Conservation (phyloP, 352 stramenopile species). For the Phytophthora sojae region DNA sequence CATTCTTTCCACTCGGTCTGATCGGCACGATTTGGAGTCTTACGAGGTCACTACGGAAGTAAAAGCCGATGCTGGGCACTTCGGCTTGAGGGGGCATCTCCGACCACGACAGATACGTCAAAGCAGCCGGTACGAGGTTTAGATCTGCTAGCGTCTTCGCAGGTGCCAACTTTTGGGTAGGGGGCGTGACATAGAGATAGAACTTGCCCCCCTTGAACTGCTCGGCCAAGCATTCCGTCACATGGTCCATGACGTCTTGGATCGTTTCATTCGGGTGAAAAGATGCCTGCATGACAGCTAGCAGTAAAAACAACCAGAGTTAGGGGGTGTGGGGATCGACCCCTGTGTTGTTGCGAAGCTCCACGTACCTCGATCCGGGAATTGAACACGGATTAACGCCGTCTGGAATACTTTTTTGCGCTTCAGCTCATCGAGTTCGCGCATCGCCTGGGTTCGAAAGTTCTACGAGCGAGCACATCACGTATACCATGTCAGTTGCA, state of each 20-base stretch:
- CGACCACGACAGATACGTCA: slow-evolving; percentile 82
- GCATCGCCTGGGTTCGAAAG: slow-evolving; percentile 89
- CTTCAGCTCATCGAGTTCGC: slow-evolving; percentile 87
- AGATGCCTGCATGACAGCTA: slow-evolving; percentile 80
- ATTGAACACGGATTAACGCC: slow-evolving; percentile 83
- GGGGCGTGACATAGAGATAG: slow-evolving; percentile 85
- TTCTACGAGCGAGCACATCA: slow-evolving; percentile 49
- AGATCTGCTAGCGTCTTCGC: slow-evolving; percentile 72
- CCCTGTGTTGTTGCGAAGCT: background rate
- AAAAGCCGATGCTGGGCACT: slow-evolving; percentile 45
- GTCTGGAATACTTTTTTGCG: slow-evolving; percentile 84
- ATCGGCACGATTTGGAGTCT: background rate
- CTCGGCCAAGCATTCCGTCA: slow-evolving; percentile 57
- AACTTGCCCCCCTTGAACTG: slow-evolving; percentile 45
- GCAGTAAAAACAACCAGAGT: background rate
- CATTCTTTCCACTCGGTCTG: background rate
- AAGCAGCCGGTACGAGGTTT: slow-evolving; percentile 78
- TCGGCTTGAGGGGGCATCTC: slow-evolving; percentile 33
- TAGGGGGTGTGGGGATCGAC: background rate
- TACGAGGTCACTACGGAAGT: slow-evolving; percentile 72
- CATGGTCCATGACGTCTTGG: slow-evolving; percentile 71
- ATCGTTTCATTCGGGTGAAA: slow-evolving; percentile 88
- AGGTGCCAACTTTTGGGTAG: slow-evolving; percentile 64
- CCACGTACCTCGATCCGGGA: slow-evolving; percentile 78
- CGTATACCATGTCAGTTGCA: background rate